Evolutionary conservation across 140 eudicot species (phyloP).

Genomic region (Senecio squalidus): DNA sequence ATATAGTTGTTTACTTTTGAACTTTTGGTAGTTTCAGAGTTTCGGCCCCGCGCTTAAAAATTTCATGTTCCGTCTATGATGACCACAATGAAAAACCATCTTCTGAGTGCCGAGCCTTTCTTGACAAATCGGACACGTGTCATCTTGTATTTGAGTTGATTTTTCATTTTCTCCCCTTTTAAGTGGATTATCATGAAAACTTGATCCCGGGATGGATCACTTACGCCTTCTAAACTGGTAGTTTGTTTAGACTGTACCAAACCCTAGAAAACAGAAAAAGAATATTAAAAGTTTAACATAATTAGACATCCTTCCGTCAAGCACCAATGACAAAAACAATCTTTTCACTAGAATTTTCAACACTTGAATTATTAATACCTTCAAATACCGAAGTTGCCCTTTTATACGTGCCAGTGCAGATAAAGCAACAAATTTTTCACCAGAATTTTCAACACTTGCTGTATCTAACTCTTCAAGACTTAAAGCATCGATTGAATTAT

Average conservation of each 20-base stretch:
- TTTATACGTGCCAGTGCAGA: slow-evolving; percentile 60
- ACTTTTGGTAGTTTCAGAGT: no score
- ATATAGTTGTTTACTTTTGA: no score
- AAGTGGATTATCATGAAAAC: slow-evolving; percentile 15
- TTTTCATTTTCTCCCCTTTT: slow-evolving; percentile 28
- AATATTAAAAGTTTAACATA: background rate
- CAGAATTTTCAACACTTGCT: slow-evolving; percentile 66
- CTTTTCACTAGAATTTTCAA: no score
- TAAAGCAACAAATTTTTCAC: slow-evolving; percentile 69
- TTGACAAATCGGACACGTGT: slow-evolving; percentile 86
- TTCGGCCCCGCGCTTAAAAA: no score
- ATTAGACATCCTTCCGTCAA: background rate
- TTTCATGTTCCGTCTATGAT: no score
- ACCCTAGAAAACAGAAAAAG: slow-evolving; percentile 46
- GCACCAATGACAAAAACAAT: no score
- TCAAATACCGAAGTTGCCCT: slow-evolving; percentile 91
- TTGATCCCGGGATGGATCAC: slow-evolving; percentile 28
- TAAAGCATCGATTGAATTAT: slow-evolving; percentile 73
- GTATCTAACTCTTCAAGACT: slow-evolving; percentile 69
- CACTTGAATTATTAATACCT: slow-evolving; percentile 38
- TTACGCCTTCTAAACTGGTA: slow-evolving; percentile 21
- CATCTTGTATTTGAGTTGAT: slow-evolving; percentile 28
- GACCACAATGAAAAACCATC: slow-evolving; percentile 96
- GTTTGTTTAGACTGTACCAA: slow-evolving; percentile 60
- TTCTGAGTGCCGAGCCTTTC: slow-evolving; percentile 64